Conservation (phyloP, 441 rosid species). For the Mallotus japonicus region DNA sequence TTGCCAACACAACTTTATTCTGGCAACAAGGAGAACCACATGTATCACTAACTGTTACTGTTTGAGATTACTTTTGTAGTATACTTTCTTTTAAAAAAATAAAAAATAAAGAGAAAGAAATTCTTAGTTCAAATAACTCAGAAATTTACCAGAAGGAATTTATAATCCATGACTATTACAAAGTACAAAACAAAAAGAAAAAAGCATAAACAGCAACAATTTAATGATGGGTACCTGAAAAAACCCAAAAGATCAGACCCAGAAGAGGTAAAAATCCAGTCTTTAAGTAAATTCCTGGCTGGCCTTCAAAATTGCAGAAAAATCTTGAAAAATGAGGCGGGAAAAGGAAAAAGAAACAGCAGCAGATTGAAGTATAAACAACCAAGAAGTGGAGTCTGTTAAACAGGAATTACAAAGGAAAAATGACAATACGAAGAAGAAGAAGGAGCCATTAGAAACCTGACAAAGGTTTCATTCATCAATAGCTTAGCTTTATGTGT, state of each 20-base stretch:
- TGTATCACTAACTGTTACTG: slow-evolving; percentile 17
- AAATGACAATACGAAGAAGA: slow-evolving; percentile 9
- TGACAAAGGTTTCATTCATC: slow-evolving; percentile 2
- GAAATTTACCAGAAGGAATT: neutral
- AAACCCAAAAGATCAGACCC: slow-evolving; percentile 28
- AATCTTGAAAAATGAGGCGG: slow-evolving; percentile 14
- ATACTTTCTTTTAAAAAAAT: neutral
- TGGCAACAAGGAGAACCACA: slow-evolving; percentile 13
- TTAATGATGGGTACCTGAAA: slow-evolving; percentile 35
- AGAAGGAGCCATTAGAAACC: slow-evolving; percentile 25
- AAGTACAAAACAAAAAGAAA: no score
- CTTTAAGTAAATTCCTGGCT: slow-evolving; percentile 15
- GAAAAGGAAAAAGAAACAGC: neutral
- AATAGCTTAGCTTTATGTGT: neutral
- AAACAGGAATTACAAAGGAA: slow-evolving; percentile 5
- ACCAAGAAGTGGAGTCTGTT: slow-evolving; percentile 18
- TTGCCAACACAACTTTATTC: slow-evolving; percentile 16
- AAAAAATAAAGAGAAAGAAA: neutral
- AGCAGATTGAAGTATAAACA: slow-evolving; percentile 17
- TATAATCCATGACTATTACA: neutral
- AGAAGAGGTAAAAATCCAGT: slow-evolving; percentile 26
- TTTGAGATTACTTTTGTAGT: slow-evolving; percentile 7
- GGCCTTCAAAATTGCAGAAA: slow-evolving; percentile 19
- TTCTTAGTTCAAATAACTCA: neutral
- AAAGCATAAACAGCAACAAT: slow-evolving; percentile 2